Conservation (phyloP, 2,329 filamentous ascomycete species). For the Beauveria rudraprayagi region DNA sequence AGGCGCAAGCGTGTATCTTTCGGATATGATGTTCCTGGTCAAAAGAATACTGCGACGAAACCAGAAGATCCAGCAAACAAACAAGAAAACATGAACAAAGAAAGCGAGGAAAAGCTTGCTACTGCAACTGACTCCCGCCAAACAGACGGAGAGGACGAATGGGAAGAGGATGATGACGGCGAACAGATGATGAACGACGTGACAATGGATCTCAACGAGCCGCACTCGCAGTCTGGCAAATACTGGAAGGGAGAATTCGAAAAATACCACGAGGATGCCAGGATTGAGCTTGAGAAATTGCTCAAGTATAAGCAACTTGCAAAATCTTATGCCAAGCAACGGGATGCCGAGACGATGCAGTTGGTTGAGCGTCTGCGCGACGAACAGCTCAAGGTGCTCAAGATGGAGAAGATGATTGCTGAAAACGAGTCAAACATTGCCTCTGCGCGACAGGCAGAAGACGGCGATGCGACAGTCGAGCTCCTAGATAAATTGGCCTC, state of each 20-base stretch:
- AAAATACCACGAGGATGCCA: slow-evolving; percentile 63
- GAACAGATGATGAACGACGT: slow-evolving; percentile 48
- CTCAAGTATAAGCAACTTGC: slow-evolving; percentile 73
- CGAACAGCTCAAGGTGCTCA: slow-evolving; percentile 56
- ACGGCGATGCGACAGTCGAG: slow-evolving; percentile 33
- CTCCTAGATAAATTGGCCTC: slow-evolving; percentile 46
- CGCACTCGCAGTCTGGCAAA: slow-evolving; percentile 64
- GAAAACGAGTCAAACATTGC: slow-evolving; percentile 51
- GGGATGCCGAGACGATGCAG: slow-evolving; percentile 62
- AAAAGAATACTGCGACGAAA: slow-evolving; percentile 21
- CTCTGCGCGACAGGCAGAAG: slow-evolving; percentile 20
- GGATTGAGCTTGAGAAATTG: slow-evolving; percentile 66
- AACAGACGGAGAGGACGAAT: slow-evolving; percentile 33
- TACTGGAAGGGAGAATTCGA: slow-evolving; percentile 78
- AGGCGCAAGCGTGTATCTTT: slow-evolving; percentile 60
- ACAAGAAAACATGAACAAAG: slow-evolving; percentile 11
- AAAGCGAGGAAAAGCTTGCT: neutral
- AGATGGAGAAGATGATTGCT: slow-evolving; percentile 55
- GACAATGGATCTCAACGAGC: slow-evolving; percentile 64
- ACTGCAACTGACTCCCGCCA: neutral
- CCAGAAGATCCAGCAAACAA: slow-evolving; percentile 27
- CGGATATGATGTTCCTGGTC: slow-evolving; percentile 45
- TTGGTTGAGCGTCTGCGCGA: slow-evolving; percentile 58
- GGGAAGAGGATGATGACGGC: slow-evolving; percentile 45
- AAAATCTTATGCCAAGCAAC: slow-evolving; percentile 70